Evolutionary conservation across 129 eudicot species (phyloP), one percentile per base, ranked within the genome.

Genomic region (Tagetes patula): DNA sequence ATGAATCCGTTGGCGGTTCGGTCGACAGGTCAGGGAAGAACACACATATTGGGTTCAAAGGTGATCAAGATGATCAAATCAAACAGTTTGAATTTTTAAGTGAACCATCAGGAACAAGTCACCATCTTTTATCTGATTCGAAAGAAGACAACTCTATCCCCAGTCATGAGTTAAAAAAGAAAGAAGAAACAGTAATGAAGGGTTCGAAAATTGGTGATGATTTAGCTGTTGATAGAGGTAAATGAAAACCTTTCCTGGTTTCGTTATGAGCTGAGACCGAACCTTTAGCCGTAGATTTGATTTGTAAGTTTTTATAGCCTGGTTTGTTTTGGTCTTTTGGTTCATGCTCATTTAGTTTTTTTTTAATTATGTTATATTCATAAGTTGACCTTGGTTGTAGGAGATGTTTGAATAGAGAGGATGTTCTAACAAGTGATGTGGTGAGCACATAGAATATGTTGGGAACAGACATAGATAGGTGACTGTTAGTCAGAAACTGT

Each of bases 41-140:
- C 53, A 39, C 12, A 8, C 53, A 40, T 27, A 9, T 54, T 11
- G 70, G 36, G 62, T 62, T 47, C 9, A 42, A 43, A 31, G 67
- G 10, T 49, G 49, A 63, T 50, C 40, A 65, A 14, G 36, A 6
- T 12, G 68, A 62, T 62, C 5, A 64, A 64, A 38, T 14, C 11
- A 48, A 48, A 7, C 61, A 42, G 8, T 54, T 41, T 45, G 73
- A 67, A 20, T 41, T 67, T n/a, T 55, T 65, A 1, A 20, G 27
- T 75, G 74, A 68, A 75, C 48, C 59, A 39, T 39, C 80, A 10
- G 41, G 67, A 55, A 41, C 80, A 54, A 36, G 60, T 43, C 48
- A 67, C 11, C 73, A 32, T 37, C 72, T 71, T 9, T 38, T 32
- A 33, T 63, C 69, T 54, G 63, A 30, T 46, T 65, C 55, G 20